Percentiles rank a stretch among this genome's conserved stretches.
Evolutionary conservation across 371 early-diverging fungal genomes (phyloP).

Genomic region (Mucor mucedo): DNA sequence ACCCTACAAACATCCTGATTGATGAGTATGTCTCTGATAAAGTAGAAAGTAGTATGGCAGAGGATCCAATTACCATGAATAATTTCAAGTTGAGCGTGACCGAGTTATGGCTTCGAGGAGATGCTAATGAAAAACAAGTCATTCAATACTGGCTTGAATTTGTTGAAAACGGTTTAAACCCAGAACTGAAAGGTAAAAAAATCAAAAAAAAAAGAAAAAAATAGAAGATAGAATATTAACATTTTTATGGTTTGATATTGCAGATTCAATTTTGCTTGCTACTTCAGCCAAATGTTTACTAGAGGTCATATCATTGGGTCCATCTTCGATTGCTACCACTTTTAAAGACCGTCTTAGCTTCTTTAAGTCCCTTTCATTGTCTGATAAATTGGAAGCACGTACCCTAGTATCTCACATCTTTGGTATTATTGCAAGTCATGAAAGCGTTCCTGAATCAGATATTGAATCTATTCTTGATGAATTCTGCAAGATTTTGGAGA

Average conservation of each 20-base stretch:
- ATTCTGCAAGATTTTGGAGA: conserved; percentile 38
- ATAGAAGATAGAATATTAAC: background rate
- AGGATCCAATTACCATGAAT: conserved; percentile 47
- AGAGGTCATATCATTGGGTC: conserved; percentile 78
- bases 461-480: conserved; percentile 54
- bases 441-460: conserved; percentile 37
- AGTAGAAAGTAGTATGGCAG: conserved; percentile 59
- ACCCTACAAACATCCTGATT: conserved; percentile 52
- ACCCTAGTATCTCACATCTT: conserved; percentile 72
- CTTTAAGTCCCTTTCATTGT: conserved; percentile 66
- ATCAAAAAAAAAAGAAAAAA: too few species aligned
- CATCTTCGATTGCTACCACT: conserved; percentile 61
- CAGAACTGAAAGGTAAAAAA: conserved; percentile 43
- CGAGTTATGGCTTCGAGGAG: conserved; percentile 47
- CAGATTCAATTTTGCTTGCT: conserved; percentile 65
- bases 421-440: conserved; percentile 74
- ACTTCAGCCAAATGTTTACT: conserved; percentile 71
- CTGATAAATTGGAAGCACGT: conserved; percentile 70
- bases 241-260: background rate
- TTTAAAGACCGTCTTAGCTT: conserved; percentile 65
- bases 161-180: conserved; percentile 59
- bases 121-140: conserved; percentile 38
- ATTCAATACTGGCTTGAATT: conserved; percentile 57
- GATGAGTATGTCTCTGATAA: conserved; percentile 60
- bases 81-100: conserved; percentile 45